Conservation (phyloP, 306 rosid species). For the Hippophae tibetana region DNA sequence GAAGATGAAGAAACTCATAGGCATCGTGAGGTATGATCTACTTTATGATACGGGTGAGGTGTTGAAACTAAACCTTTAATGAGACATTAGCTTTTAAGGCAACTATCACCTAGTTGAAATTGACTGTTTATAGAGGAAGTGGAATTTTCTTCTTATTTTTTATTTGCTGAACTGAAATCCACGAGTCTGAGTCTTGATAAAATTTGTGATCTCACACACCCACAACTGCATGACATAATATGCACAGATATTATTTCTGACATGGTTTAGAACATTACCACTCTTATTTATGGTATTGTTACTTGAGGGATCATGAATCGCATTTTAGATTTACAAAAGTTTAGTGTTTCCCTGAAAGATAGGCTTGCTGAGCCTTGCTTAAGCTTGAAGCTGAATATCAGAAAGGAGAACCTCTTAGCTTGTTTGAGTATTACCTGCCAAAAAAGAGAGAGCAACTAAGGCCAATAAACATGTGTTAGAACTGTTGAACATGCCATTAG, state of each 20-base stretch:
- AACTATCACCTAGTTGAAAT: too few relatives aligned
- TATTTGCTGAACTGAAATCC: too few relatives aligned
- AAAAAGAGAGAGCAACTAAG: neutral
- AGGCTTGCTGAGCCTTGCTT: neutral
- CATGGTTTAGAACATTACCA: too few relatives aligned
- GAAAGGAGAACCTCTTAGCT: neutral
- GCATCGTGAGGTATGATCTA: slow-evolving; percentile 80
- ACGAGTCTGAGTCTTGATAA: too few relatives aligned
- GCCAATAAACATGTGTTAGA: neutral
- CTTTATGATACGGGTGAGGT: neutral
- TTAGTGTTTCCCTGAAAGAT: neutral
- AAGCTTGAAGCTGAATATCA: neutral
- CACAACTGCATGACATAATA: too few relatives aligned
- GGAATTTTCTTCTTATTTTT: too few relatives aligned
- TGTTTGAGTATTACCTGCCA: neutral
- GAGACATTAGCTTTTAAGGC: too few relatives aligned
- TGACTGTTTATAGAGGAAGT: too few relatives aligned
- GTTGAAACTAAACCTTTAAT: too few relatives aligned
- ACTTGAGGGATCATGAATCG: neutral
- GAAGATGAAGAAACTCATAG: slow-evolving; percentile 88
- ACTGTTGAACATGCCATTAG: neutral
- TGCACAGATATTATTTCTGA: too few relatives aligned
- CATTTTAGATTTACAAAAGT: neutral
- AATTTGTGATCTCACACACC: too few relatives aligned
- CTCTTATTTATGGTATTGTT: too few relatives aligned